Percentiles rank a stretch among this genome's conserved stretches.
phyloP scores from a whole-genome alignment of 371 early-diverging fungal genomes.

The Mucor saturninus region DNA sequence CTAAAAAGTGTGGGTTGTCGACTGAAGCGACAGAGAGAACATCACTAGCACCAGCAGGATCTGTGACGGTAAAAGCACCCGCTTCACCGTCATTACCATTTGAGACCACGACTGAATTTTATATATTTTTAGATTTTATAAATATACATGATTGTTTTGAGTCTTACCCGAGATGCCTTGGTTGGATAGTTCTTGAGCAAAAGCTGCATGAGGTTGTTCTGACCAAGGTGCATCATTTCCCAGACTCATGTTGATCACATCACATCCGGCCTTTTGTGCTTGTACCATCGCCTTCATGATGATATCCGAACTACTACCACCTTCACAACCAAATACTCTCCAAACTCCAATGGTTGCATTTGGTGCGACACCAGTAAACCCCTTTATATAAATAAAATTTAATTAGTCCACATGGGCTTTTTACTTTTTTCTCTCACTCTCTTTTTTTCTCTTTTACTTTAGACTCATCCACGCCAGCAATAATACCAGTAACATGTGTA shows the following conservation, averaged over 20 bases:
- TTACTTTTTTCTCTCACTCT: slow-evolving; percentile 60
- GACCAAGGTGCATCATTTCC: slow-evolving; percentile 68
- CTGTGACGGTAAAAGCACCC: slow-evolving; percentile 55
- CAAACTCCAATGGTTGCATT: slow-evolving; percentile 63
- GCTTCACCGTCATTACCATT: slow-evolving; percentile 66
- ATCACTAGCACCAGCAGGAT: slow-evolving; percentile 58
- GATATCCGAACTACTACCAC: slow-evolving; percentile 63
- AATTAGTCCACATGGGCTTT: slow-evolving; percentile 58
- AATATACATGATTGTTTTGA: slow-evolving; percentile 33
- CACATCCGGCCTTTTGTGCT: slow-evolving; percentile 61
- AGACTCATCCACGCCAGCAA: slow-evolving; percentile 57
- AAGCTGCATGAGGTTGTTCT: slow-evolving; percentile 47
- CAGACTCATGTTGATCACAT: slow-evolving; percentile 75
- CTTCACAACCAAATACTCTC: slow-evolving; percentile 73
- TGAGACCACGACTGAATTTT: slow-evolving; percentile 56
- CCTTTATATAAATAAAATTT: slow-evolving; percentile 18
- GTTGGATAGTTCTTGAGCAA: slow-evolving; percentile 51
- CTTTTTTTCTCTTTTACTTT: slow-evolving; percentile 49
- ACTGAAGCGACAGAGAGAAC: slow-evolving; percentile 67
- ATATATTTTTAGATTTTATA: slow-evolving; percentile 32
- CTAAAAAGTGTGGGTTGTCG: slow-evolving; percentile 45
- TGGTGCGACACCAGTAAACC: slow-evolving; percentile 69
- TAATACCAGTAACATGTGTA: slow-evolving; percentile 70
- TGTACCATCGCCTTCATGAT: slow-evolving; percentile 68
- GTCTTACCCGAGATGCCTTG: slow-evolving; percentile 38